These are phyloP conservation scores for Prunus mongolica DNA, from an alignment of 306 rosid species.

Conservation along the genomic window DNA sequence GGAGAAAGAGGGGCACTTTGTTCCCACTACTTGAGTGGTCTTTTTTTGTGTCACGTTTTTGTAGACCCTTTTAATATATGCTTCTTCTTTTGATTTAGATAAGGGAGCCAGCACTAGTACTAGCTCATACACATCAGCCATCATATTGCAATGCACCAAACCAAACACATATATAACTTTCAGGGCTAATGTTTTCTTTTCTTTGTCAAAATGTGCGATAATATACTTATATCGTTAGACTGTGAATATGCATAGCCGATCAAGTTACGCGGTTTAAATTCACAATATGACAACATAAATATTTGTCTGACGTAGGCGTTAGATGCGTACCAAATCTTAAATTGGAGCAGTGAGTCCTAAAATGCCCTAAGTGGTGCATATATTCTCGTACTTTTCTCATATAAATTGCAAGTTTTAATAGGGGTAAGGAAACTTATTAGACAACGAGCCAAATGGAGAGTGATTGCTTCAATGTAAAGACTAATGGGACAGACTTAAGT, in stretches of 20 bases:
- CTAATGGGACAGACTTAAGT: not conserved
- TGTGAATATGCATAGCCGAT: not conserved
- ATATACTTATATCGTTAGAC: not conserved
- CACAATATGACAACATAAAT: not conserved
- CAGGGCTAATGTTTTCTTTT: not conserved
- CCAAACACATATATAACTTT: not conserved
- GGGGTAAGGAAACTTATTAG: not conserved
- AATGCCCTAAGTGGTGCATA: not conserved
- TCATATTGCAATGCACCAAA: not conserved
- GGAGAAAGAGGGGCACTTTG: conserved; percentile 9
- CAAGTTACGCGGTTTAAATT: too few species aligned
- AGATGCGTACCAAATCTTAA: not conserved
- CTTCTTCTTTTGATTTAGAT: not conserved
- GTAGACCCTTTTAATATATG: conserved; percentile 7
- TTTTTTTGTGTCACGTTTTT: conserved; percentile 32
- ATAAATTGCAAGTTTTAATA: not conserved
- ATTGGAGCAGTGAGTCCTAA: not conserved
- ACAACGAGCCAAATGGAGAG: not conserved
- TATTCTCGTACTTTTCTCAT: not conserved
- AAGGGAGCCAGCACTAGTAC: conserved; percentile 22
- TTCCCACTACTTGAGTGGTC: conserved; percentile 36
- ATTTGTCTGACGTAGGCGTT: not conserved
- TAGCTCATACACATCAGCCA: not conserved
- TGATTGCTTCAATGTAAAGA: not conserved
- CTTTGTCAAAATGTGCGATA: too few species aligned